These are phyloP conservation scores for Lecanicillium sp. DNA, from an alignment of 2,329 filamentous ascomycete genomes.

Conservation along the genomic window DNA sequence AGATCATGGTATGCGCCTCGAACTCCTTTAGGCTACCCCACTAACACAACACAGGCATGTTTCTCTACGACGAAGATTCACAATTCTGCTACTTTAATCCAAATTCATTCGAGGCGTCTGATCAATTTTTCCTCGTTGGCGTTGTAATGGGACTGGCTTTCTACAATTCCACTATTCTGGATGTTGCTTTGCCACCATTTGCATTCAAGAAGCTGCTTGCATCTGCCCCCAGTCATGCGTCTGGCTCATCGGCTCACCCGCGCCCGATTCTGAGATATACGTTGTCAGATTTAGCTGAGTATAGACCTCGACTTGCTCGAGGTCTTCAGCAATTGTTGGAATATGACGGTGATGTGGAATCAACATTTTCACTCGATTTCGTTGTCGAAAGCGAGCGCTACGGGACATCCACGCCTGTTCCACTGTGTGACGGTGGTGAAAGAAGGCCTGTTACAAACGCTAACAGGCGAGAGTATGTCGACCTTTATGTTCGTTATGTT, in stretches of 20 bases:
- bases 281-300: constrained; percentile 76
- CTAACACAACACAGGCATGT: constrained; percentile 55
- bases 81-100: constrained; percentile 91
- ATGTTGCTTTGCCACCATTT: constrained; percentile 80
- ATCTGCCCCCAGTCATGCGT: constrained; percentile 56
- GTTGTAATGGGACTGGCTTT: constrained; percentile 84
- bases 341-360: constrained; percentile 75
- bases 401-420: constrained; percentile 55
- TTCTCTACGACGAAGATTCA: constrained; percentile 86
- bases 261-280: constrained; percentile 62
- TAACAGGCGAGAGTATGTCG: constrained; percentile 80
- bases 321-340: constrained; percentile 71
- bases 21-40: background rate
- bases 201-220: constrained; percentile 81
- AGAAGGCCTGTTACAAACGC: constrained; percentile 69
- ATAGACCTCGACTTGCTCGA: constrained; percentile 64
- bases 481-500: constrained; percentile 71
- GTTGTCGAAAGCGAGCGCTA: constrained; percentile 70
- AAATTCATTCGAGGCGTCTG: constrained; percentile 78
- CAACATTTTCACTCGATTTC: constrained; percentile 75
- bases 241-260: constrained; percentile 46
- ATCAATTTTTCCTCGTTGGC: constrained; percentile 86
- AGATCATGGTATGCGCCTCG: constrained; percentile 59
- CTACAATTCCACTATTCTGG: constrained; percentile 89
- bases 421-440: constrained; percentile 68